Percentiles rank a stretch among this genome's conserved stretches.
Evolutionary conservation across 139 green algal species (phyloP).

Genomic region (Tetradesmus obliquus): DNA sequence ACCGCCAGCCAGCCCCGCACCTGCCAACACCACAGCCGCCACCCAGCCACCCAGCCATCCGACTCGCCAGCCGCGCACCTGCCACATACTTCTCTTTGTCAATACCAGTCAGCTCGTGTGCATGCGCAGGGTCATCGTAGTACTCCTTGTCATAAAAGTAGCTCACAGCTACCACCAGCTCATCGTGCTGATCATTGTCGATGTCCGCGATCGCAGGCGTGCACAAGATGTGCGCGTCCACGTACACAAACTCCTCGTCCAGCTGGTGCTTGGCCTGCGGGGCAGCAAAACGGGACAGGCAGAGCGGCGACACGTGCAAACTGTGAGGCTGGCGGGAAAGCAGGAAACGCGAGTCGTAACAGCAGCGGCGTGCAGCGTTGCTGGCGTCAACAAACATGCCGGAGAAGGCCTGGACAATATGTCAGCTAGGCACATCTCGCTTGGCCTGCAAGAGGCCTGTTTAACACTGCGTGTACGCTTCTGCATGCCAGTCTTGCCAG

Average conservation of each 20-base stretch:
- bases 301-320: slow-evolving; percentile 12
- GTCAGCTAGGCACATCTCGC: too few species aligned
- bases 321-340: background rate
- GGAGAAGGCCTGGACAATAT: too few species aligned
- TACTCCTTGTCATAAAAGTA: slow-evolving; percentile 70
- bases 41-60: background rate
- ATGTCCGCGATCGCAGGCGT: slow-evolving; percentile 94
- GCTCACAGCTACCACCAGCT: slow-evolving; percentile 79
- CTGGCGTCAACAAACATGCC: too few species aligned
- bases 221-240: slow-evolving; percentile 94
- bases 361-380: too few species aligned
- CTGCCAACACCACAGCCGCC: background rate
- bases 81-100: slow-evolving; percentile 46
- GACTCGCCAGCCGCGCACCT: slow-evolving; percentile 1
- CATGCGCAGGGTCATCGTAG: slow-evolving; percentile 81
- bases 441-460: background rate
- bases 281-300: background rate
- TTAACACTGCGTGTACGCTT: background rate
- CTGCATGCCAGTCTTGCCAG: background rate
- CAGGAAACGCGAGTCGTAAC: background rate
- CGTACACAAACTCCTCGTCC: slow-evolving; percentile 61
- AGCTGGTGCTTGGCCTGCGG: background rate
- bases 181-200: slow-evolving; percentile 91
- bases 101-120: slow-evolving; percentile 57
- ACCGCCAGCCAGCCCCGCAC: too few species aligned